Conservation (phyloP, 495 filamentous ascomycete species). For the Aspergillus hancockii region DNA sequence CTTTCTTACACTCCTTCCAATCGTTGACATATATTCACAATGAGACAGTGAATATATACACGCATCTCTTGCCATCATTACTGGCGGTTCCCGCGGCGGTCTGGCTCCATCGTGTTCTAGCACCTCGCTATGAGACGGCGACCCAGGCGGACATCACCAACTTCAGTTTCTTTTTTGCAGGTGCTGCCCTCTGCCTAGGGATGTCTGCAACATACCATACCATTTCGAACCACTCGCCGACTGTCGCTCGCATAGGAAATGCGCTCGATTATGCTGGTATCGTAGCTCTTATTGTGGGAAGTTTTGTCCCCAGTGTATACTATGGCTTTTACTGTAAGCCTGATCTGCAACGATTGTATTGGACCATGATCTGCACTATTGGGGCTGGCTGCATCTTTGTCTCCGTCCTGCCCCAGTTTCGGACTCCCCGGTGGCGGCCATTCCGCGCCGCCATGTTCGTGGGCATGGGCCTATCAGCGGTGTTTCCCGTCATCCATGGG, state of each 20-base stretch:
- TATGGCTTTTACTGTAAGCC: slow-evolving; percentile 79
- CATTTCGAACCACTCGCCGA: slow-evolving; percentile 65
- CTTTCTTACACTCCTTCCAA: slow-evolving; percentile 61
- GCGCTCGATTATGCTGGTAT: slow-evolving; percentile 90
- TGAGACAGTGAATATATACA: slow-evolving; percentile 93
- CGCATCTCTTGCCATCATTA: slow-evolving; percentile 66
- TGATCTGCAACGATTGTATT: slow-evolving; percentile 64
- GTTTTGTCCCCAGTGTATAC: slow-evolving; percentile 81
- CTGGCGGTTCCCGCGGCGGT: slow-evolving; percentile 39
- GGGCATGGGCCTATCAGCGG: slow-evolving; percentile 78
- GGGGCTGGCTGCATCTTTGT: slow-evolving; percentile 74
- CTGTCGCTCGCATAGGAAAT: slow-evolving; percentile 62
- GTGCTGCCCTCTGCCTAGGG: slow-evolving; percentile 73
- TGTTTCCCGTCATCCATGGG: slow-evolving; percentile 79
- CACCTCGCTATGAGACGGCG: slow-evolving; percentile 68
- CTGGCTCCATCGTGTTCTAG: slow-evolving; percentile 50
- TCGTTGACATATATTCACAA: slow-evolving; percentile 82
- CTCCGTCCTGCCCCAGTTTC: slow-evolving; percentile 75
- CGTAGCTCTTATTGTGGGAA: slow-evolving; percentile 83
- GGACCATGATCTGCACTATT: slow-evolving; percentile 76
- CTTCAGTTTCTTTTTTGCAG: slow-evolving; percentile 77
- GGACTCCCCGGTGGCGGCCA: slow-evolving; percentile 77
- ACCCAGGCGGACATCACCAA: slow-evolving; percentile 64
- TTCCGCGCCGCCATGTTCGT: slow-evolving; percentile 93
- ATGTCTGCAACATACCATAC: slow-evolving; percentile 84